Evolutionary conservation across 2,329 filamentous ascomycete species (phyloP), one percentile per base, ranked within the genome.

Genomic region (Lachnellula willkommii): DNA sequence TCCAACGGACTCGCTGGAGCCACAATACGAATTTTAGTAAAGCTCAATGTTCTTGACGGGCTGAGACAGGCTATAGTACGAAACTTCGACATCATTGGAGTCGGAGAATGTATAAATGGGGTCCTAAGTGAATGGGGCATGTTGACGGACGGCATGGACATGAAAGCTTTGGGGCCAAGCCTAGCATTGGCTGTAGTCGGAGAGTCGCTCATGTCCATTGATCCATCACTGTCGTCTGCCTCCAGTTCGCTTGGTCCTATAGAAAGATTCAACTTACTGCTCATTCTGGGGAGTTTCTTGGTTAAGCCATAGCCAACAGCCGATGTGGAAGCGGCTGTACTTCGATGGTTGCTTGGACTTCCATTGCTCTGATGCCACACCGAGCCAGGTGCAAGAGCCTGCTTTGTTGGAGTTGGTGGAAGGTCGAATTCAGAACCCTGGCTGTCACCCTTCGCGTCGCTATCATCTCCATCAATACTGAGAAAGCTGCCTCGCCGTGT

Each of bases 391-490:
- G 75, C 54, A 73, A 73, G 57, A 69, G 75, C 72, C 62, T 83
- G 83, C 72, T 96, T 97, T 0, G 94, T 97, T 1, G 94, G 94
- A 1, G 94, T 99, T 1, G 93, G 92, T n/a, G 93, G 92, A 55
- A 93, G 77, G 50, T 96, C 91, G 40, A 75, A 78, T 56, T 92
- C 89, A 17, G 74, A 76, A 52, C 79, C 77, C 63, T 85, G 82
- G 61, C 77, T 79, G 55, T 84, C 82, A 62, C 79, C 76, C 62
- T 81, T 79, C 55, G 80, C 75, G 50, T 95, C 65, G 45, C 53
- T 50, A 4, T 70, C 68, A 51, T 92, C 90, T 22, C 85, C 87
- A 65, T 95, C 89, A 46, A 92, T 75, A 68, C 90, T 95, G 15
- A 91, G 76, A 60, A 95, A 84, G 71, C 92, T 96, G 50, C 81